These are phyloP conservation scores for Lepidium aucheri DNA, from an alignment of 345 rosid genomes.

Conservation along the genomic window DNA sequence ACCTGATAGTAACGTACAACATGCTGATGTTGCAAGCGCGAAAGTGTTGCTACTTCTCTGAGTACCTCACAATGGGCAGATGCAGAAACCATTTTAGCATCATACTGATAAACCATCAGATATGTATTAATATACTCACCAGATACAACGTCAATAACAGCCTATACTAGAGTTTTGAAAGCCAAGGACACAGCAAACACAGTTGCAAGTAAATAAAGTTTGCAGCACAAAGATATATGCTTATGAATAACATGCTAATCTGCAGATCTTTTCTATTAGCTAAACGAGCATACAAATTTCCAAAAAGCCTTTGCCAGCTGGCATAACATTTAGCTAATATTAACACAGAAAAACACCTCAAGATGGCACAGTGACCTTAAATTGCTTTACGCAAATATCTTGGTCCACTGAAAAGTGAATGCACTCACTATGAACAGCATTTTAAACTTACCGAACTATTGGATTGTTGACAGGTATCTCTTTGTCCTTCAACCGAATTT, in stretches of 20 bases:
- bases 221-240: conserved; percentile 3
- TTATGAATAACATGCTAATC: not conserved
- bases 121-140: not conserved
- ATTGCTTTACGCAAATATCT: not conserved
- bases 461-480: conserved; percentile 62
- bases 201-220: not conserved
- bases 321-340: not conserved
- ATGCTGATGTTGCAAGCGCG: conserved; percentile 98
- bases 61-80: conserved; percentile 29
- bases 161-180: conserved; percentile 4
- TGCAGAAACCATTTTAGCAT: conserved; percentile 8
- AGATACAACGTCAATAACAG: conserved; percentile 3
- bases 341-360: conserved; percentile 7
- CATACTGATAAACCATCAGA: conserved; percentile 3
- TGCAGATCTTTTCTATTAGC: not conserved
- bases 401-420: not conserved
- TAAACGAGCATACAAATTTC: not conserved
- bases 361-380: not conserved
- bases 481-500: conserved; percentile 90
- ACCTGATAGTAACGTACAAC: conserved; percentile 99
- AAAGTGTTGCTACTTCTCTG: conserved; percentile 97
- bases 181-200: conserved; percentile 1
- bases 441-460: conserved; percentile 55
- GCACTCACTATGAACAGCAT: not conserved
- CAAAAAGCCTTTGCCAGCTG: not conserved